Evolutionary conservation across 305 asterid genomes (phyloP), one percentile per base, ranked within the genome.

Genomic region (Plantago coronopus): DNA sequence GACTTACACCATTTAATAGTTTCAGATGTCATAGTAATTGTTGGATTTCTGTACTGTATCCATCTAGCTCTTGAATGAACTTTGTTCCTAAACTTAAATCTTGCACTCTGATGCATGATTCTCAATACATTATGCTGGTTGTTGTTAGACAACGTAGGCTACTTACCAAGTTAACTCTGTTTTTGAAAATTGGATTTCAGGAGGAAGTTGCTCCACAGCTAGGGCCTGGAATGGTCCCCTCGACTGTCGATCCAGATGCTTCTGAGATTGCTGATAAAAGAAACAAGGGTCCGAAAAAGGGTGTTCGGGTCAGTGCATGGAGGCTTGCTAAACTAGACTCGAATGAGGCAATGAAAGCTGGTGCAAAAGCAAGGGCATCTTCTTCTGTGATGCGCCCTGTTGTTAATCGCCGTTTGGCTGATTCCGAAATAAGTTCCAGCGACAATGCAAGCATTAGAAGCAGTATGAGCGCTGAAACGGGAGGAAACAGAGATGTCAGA

Each of bases 151-250:
- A 7, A 34, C 12, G 9, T 34, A 12, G 40, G 9, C 40, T 34
- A 34, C 8, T 27, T 4, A 27, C 34, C 12, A 1, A 34, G 46
- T 56, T 74, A 62, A 43, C 67, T 45, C 62, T 74, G 55, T 64
- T 58, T 71, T 34, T 61, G 57, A 61, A 70, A 48, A 25, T 51
- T 59, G 64, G 40, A 27, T 74, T 40, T 62, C 85, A 93, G 99
- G 99, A 93, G 79, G 98, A 93, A 83, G 99, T 89, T 75, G 99
- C 97, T 18, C 97, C 96, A 15, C 99, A 93, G 70, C 73, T 93
- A 46, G 96, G 94, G 44, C 99, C 99, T 4, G 96, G 99, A 77
- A 81, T 87, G 81, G 66, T 93, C 55, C 97, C 97, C 29, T 93
- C 99, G 44, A 93, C 99, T 5, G 68, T 93, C n/a, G 99, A 93